Conservation (phyloP, 345 rosid genomes). For the Zanthoxylum bungeanum region DNA sequence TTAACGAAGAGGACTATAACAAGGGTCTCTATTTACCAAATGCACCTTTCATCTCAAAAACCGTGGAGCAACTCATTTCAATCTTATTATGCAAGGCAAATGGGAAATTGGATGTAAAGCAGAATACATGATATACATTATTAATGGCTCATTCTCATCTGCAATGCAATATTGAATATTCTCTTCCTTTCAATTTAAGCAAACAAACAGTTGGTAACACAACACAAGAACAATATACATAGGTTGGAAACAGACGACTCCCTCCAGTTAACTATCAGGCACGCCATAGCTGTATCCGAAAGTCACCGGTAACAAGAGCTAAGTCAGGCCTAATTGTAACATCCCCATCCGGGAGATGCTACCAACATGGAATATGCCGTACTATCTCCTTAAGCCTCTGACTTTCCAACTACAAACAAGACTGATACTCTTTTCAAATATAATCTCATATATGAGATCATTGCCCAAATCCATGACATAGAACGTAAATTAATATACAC, state of each 20-base stretch:
- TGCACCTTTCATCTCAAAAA: constrained; percentile 23
- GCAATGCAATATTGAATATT: background rate
- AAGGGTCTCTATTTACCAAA: constrained; percentile 38
- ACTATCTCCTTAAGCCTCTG: no score
- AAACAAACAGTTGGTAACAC: background rate
- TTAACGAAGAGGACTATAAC: constrained; percentile 33
- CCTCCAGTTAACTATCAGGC: background rate
- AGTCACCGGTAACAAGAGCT: background rate
- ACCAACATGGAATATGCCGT: no score
- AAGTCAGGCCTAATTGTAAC: background rate
- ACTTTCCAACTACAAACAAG: no score
- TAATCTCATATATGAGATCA: no score
- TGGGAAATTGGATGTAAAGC: background rate
- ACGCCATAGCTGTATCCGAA: background rate
- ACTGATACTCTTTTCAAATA: no score
- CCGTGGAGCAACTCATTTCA: constrained; percentile 30
- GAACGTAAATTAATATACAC: no score
- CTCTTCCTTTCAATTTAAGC: background rate
- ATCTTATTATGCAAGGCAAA: constrained; percentile 13
- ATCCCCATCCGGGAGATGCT: no score
- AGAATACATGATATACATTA: background rate
- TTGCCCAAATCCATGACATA: no score
- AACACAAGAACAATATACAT: background rate
- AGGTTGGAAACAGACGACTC: background rate
- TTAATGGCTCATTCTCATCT: background rate